Percentiles rank a stretch among this genome's conserved stretches.
Conservation (phyloP, 192 early-diverging fungal species). For the Coemansia sp. region DNA sequence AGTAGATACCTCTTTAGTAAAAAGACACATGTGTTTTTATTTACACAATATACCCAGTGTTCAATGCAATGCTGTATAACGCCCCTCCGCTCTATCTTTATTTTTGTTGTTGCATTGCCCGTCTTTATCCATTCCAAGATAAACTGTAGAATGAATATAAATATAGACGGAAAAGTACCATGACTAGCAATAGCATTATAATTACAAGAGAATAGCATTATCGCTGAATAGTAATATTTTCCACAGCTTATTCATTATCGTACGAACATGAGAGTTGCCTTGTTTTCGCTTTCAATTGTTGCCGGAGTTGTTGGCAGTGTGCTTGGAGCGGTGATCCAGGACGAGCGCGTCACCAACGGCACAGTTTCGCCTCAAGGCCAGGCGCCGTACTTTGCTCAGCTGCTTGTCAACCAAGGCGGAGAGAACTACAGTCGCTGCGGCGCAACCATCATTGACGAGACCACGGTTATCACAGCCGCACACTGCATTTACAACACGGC, state of each 20-base stretch:
- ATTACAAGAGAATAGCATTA: background rate
- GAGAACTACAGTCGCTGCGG: slow-evolving; percentile 30
- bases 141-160: too few relatives aligned
- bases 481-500: slow-evolving; percentile 32
- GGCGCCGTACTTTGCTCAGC: slow-evolving; percentile 33
- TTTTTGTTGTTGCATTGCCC: too few relatives aligned
- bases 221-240: background rate
- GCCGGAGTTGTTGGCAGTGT: background rate
- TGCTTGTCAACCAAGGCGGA: slow-evolving; percentile 8
- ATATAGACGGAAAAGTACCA: too few relatives aligned
- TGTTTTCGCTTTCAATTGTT: background rate
- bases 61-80: too few relatives aligned
- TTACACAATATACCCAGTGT: too few relatives aligned
- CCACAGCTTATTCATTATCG: too few relatives aligned
- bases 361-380: slow-evolving; percentile 27
- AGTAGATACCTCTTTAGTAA: too few relatives aligned
- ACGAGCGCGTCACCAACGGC: slow-evolving; percentile 49
- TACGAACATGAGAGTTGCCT: background rate
- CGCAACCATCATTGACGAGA: slow-evolving; percentile 41
- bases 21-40: too few relatives aligned
- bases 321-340: background rate
- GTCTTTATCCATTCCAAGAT: too few relatives aligned
- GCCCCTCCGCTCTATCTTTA: too few relatives aligned
- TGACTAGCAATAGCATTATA: too few relatives aligned
- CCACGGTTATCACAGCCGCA: slow-evolving; percentile 40